Percentiles rank a stretch among this genome's conserved stretches.
phyloP scores from a whole-genome alignment of 441 rosid genomes.

The Pelargonium exstipulatum region DNA sequence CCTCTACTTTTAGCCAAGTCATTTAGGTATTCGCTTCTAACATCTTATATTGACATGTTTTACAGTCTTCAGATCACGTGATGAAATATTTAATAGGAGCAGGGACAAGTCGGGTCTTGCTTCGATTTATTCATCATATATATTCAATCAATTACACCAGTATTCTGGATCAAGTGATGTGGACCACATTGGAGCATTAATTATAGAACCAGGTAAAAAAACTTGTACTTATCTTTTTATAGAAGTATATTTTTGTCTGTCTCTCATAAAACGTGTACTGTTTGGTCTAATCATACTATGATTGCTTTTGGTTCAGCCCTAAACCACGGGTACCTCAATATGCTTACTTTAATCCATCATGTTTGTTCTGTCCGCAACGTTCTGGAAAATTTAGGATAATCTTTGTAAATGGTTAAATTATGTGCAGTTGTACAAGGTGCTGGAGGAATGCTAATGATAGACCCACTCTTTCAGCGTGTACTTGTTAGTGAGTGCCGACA shows the following conservation, averaged over 20 bases:
- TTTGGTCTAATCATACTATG: neutral
- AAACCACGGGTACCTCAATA: too few species aligned
- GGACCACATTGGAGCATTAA: constrained; percentile 62
- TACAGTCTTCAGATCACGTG: constrained; percentile 63
- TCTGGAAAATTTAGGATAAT: neutral
- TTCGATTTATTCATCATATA: constrained; percentile 44
- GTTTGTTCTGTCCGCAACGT: neutral
- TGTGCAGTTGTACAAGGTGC: constrained; percentile 76
- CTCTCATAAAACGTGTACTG: neutral
- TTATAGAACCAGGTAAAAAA: constrained; percentile 86
- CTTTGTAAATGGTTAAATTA: constrained; percentile 11
- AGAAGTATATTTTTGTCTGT: constrained; percentile 3
- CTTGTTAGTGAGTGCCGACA: constrained; percentile 72
- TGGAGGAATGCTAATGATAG: constrained; percentile 96
- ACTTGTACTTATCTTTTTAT: neutral
- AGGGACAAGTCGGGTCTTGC: constrained; percentile 65
- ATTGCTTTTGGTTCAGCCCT: neutral
- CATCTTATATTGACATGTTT: constrained; percentile 15
- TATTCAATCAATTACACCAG: constrained; percentile 44
- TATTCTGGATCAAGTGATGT: constrained; percentile 29
- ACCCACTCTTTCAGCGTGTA: constrained; percentile 86
- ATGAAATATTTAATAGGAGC: constrained; percentile 53
- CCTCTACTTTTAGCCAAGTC: constrained; percentile 4
- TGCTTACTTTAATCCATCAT: neutral
- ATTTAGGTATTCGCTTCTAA: constrained; percentile 16